Percentiles rank a stretch among this genome's conserved stretches.
These are phyloP conservation scores for Alternaria postmessia DNA, from an alignment of 2,329 filamentous ascomycete genomes.

Conservation along the genomic window DNA sequence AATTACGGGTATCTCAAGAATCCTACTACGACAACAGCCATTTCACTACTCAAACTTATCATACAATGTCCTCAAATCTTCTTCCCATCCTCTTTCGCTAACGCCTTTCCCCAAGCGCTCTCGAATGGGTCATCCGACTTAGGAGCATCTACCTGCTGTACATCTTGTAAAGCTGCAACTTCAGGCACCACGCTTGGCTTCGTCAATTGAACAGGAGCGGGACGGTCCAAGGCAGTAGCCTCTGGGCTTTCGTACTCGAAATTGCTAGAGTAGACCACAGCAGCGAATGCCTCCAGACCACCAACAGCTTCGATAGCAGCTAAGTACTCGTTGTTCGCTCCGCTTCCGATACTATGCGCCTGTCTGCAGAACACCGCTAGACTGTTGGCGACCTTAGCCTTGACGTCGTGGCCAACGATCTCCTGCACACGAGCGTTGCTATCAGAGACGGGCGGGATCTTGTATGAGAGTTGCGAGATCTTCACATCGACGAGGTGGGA, in stretches of 20 bases:
- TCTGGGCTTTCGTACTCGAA: slow-evolving; percentile 64
- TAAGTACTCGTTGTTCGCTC: slow-evolving; percentile 59
- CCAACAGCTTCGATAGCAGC: slow-evolving; percentile 76
- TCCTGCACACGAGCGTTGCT: slow-evolving; percentile 58
- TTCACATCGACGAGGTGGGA: slow-evolving; percentile 83
- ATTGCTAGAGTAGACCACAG: slow-evolving; percentile 87
- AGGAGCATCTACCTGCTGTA: slow-evolving; percentile 22
- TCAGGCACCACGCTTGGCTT: slow-evolving; percentile 58
- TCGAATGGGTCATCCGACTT: slow-evolving; percentile 66
- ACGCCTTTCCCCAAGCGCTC: slow-evolving; percentile 73
- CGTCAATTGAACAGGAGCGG: slow-evolving; percentile 57
- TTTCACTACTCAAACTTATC: slow-evolving; percentile 9
- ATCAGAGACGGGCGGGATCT: slow-evolving; percentile 60
- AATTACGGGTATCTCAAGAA: slow-evolving; percentile 31
- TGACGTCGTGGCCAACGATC: slow-evolving; percentile 60
- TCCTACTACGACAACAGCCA: slow-evolving; percentile 6
- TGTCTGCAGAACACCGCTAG: slow-evolving; percentile 90
- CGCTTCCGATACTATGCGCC: slow-evolving; percentile 85
- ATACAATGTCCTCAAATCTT: slow-evolving; percentile 10
- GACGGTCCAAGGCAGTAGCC: slow-evolving; percentile 15
- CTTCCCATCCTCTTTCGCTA: slow-evolving; percentile 55
- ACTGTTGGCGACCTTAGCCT: slow-evolving; percentile 84
- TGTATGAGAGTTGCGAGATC: slow-evolving; percentile 80
- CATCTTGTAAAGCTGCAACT: slow-evolving; percentile 62
- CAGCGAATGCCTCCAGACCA: slow-evolving; percentile 83